These are phyloP conservation scores for Amesomyces nigricolor DNA, from an alignment of 2,329 filamentous ascomycete genomes.

Conservation along the genomic window DNA sequence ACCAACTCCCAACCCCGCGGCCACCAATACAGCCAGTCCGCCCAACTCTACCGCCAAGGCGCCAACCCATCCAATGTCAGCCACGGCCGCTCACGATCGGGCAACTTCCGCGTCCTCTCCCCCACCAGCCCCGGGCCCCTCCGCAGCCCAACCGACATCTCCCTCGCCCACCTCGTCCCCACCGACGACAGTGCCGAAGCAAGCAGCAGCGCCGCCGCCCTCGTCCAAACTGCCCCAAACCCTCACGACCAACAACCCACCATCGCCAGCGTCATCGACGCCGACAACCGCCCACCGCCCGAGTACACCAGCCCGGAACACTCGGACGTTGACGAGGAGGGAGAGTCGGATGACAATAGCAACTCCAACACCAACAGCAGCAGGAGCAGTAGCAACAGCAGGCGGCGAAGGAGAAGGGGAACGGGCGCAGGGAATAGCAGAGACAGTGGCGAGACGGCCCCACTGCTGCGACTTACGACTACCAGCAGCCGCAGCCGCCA, in stretches of 20 bases:
- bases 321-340: constrained; percentile 42
- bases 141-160: constrained; percentile 92
- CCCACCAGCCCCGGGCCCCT: constrained; percentile 84
- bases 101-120: constrained; percentile 67
- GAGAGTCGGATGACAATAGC: constrained; percentile 25
- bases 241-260: constrained; percentile 33
- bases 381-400: constrained; percentile 50
- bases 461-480: constrained; percentile 45
- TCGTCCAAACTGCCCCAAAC: constrained; percentile 28
- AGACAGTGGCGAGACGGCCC: constrained; percentile 41
- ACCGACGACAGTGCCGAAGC: constrained; percentile 67
- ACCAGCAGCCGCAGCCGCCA: constrained; percentile 38
- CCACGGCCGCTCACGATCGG: constrained; percentile 70
- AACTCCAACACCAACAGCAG: constrained; percentile 35
- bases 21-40: constrained; percentile 44
- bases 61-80: constrained; percentile 48
- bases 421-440: no score
- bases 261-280: constrained; percentile 40
- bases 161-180: constrained; percentile 75
- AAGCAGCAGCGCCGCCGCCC: constrained; percentile 49
- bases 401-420: no score
- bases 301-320: constrained; percentile 64
- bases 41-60: constrained; percentile 37
- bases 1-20: constrained; percentile 37
- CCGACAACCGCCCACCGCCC: constrained; percentile 61